Conservation (phyloP, 805 yeast species). For the Candida pseudoglaebosa region DNA sequence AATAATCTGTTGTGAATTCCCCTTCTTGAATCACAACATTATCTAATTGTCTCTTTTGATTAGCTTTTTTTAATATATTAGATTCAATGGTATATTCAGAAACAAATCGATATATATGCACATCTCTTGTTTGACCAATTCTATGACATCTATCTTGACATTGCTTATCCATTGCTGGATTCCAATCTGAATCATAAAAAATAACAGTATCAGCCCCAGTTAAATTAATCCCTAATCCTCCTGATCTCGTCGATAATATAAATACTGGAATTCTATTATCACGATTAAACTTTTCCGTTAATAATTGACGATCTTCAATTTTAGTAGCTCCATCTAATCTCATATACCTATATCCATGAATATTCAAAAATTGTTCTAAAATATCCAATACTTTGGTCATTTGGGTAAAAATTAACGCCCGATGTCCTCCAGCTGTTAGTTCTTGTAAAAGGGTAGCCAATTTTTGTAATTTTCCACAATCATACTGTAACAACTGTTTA, state of each 20-base stretch:
- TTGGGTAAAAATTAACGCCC: slow-evolving; percentile 94
- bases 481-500: slow-evolving; percentile 84
- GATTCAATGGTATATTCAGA: slow-evolving; percentile 96
- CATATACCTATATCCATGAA: slow-evolving; percentile 92
- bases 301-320: slow-evolving; percentile 90
- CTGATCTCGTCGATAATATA: slow-evolving; percentile 91
- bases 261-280: slow-evolving; percentile 86
- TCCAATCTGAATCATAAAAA: slow-evolving; percentile 98
- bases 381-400: slow-evolving; percentile 97
- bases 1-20: slow-evolving; percentile 95
- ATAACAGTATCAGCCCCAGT: slow-evolving; percentile 99
- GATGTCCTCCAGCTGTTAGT: slow-evolving; percentile 80
- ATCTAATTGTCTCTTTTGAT: slow-evolving; percentile 89
- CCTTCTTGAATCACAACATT: slow-evolving; percentile 96
- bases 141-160: slow-evolving; percentile 99
- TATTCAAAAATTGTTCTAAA: slow-evolving; percentile 86
- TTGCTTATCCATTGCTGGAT: slow-evolving; percentile 99
- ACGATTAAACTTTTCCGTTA: slow-evolving; percentile 88
- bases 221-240: slow-evolving; percentile 95
- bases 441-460: slow-evolving; percentile 72
- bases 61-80: slow-evolving; percentile 88
- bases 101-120: slow-evolving; percentile 93
- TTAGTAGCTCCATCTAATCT: slow-evolving; percentile 97
- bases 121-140: slow-evolving; percentile 97
- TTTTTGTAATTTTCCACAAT: slow-evolving; percentile 93